These are phyloP conservation scores for Claviceps humidiphila DNA, from an alignment of 2,329 filamentous ascomycete species.

Conservation along the genomic window DNA sequence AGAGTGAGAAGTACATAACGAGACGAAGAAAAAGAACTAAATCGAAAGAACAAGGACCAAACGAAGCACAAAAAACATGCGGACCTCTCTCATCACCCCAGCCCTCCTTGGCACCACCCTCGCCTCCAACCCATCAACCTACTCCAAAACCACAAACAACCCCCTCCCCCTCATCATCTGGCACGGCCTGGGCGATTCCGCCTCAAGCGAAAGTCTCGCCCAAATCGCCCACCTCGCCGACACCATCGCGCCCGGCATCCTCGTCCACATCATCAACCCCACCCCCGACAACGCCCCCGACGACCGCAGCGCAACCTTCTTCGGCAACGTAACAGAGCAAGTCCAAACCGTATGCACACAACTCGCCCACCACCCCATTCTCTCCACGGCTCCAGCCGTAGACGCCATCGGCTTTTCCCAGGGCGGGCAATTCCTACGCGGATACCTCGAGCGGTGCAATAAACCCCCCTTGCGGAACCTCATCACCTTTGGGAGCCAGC, in stretches of 20 bases:
- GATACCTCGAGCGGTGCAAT: slow-evolving; percentile 80
- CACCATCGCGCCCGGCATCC: slow-evolving; percentile 57
- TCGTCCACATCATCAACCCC: slow-evolving; percentile 19
- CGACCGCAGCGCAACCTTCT: slow-evolving; percentile 77
- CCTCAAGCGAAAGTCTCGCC: slow-evolving; percentile 64
- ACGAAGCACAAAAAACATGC: slow-evolving; percentile 5
- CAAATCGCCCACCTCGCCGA: slow-evolving; percentile 66
- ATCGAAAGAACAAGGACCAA: not conserved
- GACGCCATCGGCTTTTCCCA: slow-evolving; percentile 93
- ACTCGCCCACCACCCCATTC: slow-evolving; percentile 61
- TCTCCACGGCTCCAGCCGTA: slow-evolving; percentile 68
- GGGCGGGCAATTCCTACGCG: slow-evolving; percentile 90
- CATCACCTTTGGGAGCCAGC: slow-evolving; percentile 80
- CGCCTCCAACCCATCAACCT: slow-evolving; percentile 16
- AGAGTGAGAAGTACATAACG: not conserved
- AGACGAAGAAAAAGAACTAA: not conserved
- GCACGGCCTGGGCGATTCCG: slow-evolving; percentile 73
- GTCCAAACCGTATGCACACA: slow-evolving; percentile 64
- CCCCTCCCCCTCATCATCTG: slow-evolving; percentile 86
- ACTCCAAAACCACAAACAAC: slow-evolving; percentile 36
- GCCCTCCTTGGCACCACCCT: slow-evolving; percentile 10
- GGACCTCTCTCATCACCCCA: slow-evolving; percentile 11
- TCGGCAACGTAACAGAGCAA: slow-evolving; percentile 78
- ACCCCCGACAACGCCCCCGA: slow-evolving; percentile 30
- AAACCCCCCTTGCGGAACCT: slow-evolving; percentile 59